Evolutionary conservation across 164 flowering plant genomes (phyloP), one percentile per base, ranked within the genome.

Genomic region (Vitis cinerea): DNA sequence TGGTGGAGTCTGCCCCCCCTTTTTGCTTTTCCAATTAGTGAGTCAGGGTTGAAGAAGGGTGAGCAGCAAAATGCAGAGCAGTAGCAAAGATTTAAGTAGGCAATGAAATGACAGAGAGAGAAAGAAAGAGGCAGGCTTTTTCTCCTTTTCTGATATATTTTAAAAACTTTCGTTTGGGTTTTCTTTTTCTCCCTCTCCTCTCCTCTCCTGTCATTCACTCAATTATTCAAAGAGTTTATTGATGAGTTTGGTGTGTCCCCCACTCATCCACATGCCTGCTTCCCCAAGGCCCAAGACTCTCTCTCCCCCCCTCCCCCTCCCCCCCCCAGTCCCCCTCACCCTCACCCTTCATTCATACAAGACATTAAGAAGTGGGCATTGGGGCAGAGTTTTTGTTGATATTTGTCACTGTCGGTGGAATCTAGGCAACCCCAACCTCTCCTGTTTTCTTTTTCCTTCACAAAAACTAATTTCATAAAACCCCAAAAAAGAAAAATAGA

Each of bases 181-280:
- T 71, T 49, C 19, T 15, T 51, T 75, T 70, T 57, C 30, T 50
- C 13, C 17, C 47, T 70, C 63, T 66, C 63, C 53, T 56, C 70
- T n/a, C 17, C 47, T 70, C 63, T 70, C 63, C 53, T 56, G 72
- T 67, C 73, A 74, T n/a, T 50, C 66, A 65, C 72, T 75, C 77
- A 75, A 79, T 72, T 51, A 79, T 75, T 68, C 60, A 67, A 72
- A 58, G 63, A 23, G 70, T 67, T 74, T 16, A 63, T 70, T 56
- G 71, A 69, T 63, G 77, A 70, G 71, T 65, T 77, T 65, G 72
- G 72, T 57, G 81, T 78, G 79, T 75, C 81, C 83, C 83, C 83
- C 83, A 78, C 81, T 68, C 79, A 72, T 80, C 80, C 83, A 80
- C 81, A 80, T 80, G 83, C 81, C 81, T 75, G 69, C 80, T 74